Evolutionary conservation across 2,329 filamentous ascomycete species (phyloP).

Genomic region (Pyrenochaeta sp.): DNA sequence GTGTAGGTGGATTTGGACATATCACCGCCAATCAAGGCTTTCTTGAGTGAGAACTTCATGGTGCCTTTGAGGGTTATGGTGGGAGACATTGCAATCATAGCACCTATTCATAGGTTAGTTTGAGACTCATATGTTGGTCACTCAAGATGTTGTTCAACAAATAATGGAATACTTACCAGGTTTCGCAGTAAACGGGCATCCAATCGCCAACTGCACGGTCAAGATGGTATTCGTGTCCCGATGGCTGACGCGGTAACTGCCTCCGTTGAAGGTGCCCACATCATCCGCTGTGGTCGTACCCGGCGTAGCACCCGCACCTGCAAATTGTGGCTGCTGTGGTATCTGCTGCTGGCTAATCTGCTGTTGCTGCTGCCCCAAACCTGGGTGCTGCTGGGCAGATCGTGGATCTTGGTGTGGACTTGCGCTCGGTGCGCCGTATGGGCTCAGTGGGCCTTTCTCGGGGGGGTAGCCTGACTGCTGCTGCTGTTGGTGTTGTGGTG

Average conservation of each 20-base stretch:
- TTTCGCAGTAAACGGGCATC: constrained; percentile 81
- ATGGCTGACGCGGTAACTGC: constrained; percentile 92
- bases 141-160: not conserved
- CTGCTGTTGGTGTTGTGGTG: constrained; percentile 36
- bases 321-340: constrained; percentile 44
- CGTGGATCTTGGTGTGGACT: constrained; percentile 23
- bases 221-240: constrained; percentile 89
- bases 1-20: constrained; percentile 82
- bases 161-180: constrained; percentile 63
- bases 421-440: constrained; percentile 44
- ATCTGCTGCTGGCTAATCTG: constrained; percentile 32
- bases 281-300: constrained; percentile 73
- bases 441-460: constrained; percentile 32
- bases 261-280: constrained; percentile 96
- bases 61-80: constrained; percentile 83
- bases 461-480: constrained; percentile 15
- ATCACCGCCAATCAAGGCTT: constrained; percentile 83
- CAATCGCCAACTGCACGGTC: constrained; percentile 88
- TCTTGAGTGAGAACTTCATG: constrained; percentile 89
- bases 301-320: constrained; percentile 49
- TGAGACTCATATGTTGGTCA: not conserved
- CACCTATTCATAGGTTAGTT: constrained; percentile 56
- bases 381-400: constrained; percentile 45
- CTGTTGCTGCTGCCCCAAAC: constrained; percentile 39
- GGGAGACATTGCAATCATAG: constrained; percentile 95